phyloP scores from a whole-genome alignment of 2,329 filamentous ascomycete genomes.

The Epichloe glyceriae region DNA sequence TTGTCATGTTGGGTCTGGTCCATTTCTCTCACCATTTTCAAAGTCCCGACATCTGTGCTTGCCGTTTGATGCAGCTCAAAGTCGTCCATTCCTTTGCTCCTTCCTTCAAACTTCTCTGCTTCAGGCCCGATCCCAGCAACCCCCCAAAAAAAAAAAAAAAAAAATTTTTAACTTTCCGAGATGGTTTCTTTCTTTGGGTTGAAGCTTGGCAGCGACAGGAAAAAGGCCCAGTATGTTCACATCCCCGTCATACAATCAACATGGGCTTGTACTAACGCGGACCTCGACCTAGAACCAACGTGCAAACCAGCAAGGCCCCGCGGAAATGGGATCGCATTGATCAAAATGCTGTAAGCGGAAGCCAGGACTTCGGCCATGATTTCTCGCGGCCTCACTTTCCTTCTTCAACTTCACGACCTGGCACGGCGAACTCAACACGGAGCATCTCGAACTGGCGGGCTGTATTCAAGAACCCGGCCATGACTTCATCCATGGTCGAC shows the following conservation, averaged over 20 bases:
- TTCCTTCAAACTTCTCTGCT: not conserved
- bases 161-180: no score
- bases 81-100: constrained; percentile 1
- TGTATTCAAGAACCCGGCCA: constrained; percentile 24
- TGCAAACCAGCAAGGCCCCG: constrained; percentile 10
- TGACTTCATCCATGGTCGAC: constrained; percentile 33
- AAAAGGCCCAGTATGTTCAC: constrained; percentile 34
- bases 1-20: no score
- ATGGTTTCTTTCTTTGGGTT: constrained; percentile 50
- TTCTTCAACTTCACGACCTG: constrained; percentile 20
- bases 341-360: constrained; percentile 20
- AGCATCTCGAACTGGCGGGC: constrained; percentile 17
- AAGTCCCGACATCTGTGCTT: not conserved
- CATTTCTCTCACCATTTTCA: no score
- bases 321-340: constrained; percentile 20
- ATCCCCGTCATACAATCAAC: not conserved
- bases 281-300: constrained; percentile 1
- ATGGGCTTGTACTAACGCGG: not conserved
- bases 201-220: constrained; percentile 42
- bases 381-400: constrained; percentile 21
- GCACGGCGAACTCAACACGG: constrained; percentile 25
- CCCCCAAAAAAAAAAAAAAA: not conserved
- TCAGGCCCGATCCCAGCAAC: not conserved
- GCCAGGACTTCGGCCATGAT: constrained; percentile 24
- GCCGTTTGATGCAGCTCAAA: not conserved